These are phyloP conservation scores for Barnettozyma populi DNA, from an alignment of 805 yeast genomes.

Conservation along the genomic window DNA sequence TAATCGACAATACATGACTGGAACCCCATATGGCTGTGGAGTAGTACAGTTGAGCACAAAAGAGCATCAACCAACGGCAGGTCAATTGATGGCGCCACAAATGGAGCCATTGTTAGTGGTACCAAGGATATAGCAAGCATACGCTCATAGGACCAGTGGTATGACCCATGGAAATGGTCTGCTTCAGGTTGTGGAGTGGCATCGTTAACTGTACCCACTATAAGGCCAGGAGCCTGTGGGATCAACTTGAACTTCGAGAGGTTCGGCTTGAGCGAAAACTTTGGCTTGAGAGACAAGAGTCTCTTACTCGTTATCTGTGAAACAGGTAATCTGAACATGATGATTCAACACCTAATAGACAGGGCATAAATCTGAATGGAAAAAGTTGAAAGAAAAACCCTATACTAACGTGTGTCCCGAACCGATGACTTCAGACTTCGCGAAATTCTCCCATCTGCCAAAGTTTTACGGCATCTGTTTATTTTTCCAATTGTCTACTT, in stretches of 20 bases:
- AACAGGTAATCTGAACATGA: constrained; percentile 1
- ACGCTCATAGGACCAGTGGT: constrained; percentile 72
- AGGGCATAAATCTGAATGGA: no score
- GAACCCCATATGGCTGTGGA: constrained; percentile 68
- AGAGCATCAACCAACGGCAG: constrained; percentile 51
- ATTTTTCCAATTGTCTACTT: constrained; percentile 18
- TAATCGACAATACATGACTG: constrained; percentile 74
- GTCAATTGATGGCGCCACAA: constrained; percentile 40
- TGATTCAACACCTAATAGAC: no score
- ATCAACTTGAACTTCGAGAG: constrained; percentile 37
- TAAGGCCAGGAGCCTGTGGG: constrained; percentile 69
- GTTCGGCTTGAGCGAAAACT: constrained; percentile 22
- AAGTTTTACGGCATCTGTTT: background rate
- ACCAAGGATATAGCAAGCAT: constrained; percentile 52
- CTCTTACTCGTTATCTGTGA: constrained; percentile 4
- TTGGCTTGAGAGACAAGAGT: constrained; percentile 2
- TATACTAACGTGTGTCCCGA: background rate
- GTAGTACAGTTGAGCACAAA: constrained; percentile 48
- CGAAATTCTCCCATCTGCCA: constrained; percentile 6
- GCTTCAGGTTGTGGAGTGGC: constrained; percentile 59
- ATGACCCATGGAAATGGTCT: constrained; percentile 56
- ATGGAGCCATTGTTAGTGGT: constrained; percentile 60
- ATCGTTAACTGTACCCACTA: constrained; percentile 69
- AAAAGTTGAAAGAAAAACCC: background rate
- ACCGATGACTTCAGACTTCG: constrained; percentile 1